phyloP scores from a whole-genome alignment of 176 grass and related monocot genomes.

The Oryza meyeriana region DNA sequence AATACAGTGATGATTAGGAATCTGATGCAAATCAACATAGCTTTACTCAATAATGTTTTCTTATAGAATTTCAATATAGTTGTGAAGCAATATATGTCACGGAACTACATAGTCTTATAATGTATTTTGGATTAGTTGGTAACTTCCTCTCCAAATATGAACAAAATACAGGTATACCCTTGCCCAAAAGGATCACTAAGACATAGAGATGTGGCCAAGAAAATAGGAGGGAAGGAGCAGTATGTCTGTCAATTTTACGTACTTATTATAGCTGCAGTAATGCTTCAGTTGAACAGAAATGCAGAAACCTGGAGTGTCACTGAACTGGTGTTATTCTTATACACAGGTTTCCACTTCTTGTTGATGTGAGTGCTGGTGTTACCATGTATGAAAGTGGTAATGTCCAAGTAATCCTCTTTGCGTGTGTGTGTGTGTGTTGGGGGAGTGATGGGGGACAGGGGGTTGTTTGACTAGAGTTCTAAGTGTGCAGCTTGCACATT shows the following conservation, averaged over 20 bases:
- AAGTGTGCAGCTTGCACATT: too few relatives aligned
- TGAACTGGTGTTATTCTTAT: conserved; percentile 3
- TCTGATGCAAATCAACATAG: neutral
- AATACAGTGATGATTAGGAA: neutral
- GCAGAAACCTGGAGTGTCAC: neutral
- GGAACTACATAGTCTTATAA: neutral
- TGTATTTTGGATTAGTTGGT: neutral
- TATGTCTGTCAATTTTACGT: conserved; percentile 39
- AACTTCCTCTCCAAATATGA: neutral
- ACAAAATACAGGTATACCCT: conserved; percentile 75
- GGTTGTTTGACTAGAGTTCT: too few relatives aligned
- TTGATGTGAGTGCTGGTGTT: conserved; percentile 71
- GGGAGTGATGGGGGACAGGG: too few relatives aligned
- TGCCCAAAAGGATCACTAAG: conserved; percentile 92
- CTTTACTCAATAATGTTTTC: neutral
- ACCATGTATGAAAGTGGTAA: conserved; percentile 98
- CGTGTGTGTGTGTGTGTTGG: too few relatives aligned
- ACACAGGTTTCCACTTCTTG: conserved; percentile 92
- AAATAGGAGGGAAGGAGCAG: conserved; percentile 92
- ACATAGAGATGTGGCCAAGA: conserved; percentile 70
- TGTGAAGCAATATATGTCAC: neutral
- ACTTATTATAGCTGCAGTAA: conserved; percentile 5
- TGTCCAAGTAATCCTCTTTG: conserved; percentile 18
- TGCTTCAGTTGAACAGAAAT: neutral
- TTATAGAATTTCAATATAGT: neutral